Conservation (phyloP, 1,284 basidiomycete species). For the Fomes fomentarius region DNA sequence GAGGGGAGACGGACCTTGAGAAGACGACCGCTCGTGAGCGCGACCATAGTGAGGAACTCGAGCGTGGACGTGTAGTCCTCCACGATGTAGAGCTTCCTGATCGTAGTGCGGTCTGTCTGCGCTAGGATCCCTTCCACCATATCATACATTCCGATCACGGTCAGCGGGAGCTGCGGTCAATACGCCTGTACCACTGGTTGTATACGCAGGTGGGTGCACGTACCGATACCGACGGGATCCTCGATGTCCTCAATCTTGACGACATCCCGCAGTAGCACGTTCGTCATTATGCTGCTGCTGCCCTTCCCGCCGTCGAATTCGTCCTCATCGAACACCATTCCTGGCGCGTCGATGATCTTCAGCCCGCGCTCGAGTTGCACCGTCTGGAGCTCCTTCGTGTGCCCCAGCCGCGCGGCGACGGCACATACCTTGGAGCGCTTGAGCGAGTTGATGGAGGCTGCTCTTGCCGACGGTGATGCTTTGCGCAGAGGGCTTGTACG, state of each 20-base stretch:
- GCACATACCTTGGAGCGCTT: conserved; percentile 88
- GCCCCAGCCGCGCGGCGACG: conserved; percentile 95
- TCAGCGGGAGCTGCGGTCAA: conserved; percentile 42
- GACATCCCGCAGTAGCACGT: conserved; percentile 86
- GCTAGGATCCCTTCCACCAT: conserved; percentile 84
- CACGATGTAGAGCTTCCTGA: conserved; percentile 85
- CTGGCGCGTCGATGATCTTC: conserved; percentile 93
- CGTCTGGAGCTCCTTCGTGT: conserved; percentile 94
- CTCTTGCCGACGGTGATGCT: conserved; percentile 99
- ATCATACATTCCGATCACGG: conserved; percentile 30
- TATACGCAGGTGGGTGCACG: conserved; percentile 57
- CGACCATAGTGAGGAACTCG: conserved; percentile 92
- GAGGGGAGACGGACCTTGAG: conserved; percentile 59
- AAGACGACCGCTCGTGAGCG: conserved; percentile 83
- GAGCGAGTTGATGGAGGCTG: conserved; percentile 92
- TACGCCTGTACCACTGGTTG: conserved; percentile 58
- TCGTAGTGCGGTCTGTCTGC: conserved; percentile 67
- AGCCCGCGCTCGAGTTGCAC: conserved; percentile 93
- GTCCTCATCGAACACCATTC: conserved; percentile 89
- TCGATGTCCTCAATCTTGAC: conserved; percentile 91
- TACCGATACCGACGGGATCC: conserved; percentile 90
- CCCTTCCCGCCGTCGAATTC: conserved; percentile 51
- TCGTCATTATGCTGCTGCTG: conserved; percentile 51
- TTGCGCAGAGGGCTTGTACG: conserved; percentile 77
- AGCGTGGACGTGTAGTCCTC: conserved; percentile 73